Evolutionary conservation across 1,139 yeast genomes (phyloP), one percentile per base, ranked within the genome.

Genomic region (Debaryomyces robertsiae): DNA sequence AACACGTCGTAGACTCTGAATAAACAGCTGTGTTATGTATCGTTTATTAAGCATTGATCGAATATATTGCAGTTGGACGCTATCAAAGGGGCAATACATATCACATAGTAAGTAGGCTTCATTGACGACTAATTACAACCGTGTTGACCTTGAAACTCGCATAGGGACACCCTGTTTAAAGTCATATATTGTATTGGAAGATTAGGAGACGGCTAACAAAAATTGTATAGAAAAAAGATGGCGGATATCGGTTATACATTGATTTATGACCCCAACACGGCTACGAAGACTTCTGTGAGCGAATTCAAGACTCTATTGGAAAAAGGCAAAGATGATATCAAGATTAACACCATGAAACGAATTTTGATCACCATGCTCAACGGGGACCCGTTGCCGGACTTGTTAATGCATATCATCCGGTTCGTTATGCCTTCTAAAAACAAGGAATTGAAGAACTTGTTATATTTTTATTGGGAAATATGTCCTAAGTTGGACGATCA

Each of bases 381-480:
- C 59, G 96, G 98, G 24, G 96, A 93, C 57, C 82, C 95, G 43
- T 75, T 93, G 82, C 94, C 96, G n/a, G 95, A 87, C 50, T 73
- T 94, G 54, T 78, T 94, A 67, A 93, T 94, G 98, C 96, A 91
- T 63, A 87, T 94, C 52, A 93, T 94, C 56, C 81, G 98, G 58
- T 94, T 89, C 58, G 94, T 94, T 43, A 90, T 94, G 97, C 98
- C 98, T 15, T 88, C 96, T 15, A 85, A 77, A 57, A 83, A 84
- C 67, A 94, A 93, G 68, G 88, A 84, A 55, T 79, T 94, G 67
- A 94, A 94, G 74, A 93, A 91, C 65, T 75, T 94, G 58, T 73
- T 94, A 52, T 94, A 93, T 60, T 89, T 90, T 59, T 94, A 94
- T 72, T 94, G 98, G 98, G 99, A 94, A 65, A 89, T 91, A 43